Evolutionary conservation across 805 yeast genomes (phyloP).

Genomic region (Metschnikowia noctiluminum): DNA sequence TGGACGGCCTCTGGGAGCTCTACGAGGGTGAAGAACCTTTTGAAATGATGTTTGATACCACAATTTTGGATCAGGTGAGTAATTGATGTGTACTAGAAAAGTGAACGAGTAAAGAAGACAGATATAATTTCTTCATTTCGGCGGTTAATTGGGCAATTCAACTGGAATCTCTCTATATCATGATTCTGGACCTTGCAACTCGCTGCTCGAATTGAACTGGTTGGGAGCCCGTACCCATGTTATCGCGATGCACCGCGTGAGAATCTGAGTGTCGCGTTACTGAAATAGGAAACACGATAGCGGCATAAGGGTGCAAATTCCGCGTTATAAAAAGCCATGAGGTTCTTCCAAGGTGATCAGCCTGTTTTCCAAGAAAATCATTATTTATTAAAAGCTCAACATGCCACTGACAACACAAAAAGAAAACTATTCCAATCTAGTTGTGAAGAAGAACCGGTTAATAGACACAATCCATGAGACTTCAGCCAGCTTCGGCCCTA

Average conservation of each 20-base stretch:
- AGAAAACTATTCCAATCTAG: slow-evolving; percentile 5
- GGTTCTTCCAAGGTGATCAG: too few species aligned
- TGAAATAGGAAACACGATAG: slow-evolving; percentile 7
- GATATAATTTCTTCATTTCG: background rate
- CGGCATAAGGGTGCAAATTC: background rate
- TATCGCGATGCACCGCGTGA: background rate
- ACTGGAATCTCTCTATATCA: too few species aligned
- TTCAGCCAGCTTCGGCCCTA: slow-evolving; percentile 56
- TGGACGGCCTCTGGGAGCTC: slow-evolving; percentile 15
- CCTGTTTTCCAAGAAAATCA: too few species aligned
- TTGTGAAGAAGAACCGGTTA: slow-evolving; percentile 28
- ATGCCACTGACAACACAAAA: slow-evolving; percentile 10
- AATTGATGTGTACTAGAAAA: background rate
- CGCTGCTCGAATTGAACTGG: background rate
- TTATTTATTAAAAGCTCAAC: background rate
- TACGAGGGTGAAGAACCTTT: slow-evolving; percentile 16
- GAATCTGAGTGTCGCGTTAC: background rate
- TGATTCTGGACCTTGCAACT: too few species aligned
- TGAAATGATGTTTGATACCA: slow-evolving; percentile 13
- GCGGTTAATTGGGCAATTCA: background rate
- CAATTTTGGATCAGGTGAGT: slow-evolving; percentile 15
- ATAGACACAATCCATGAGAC: slow-evolving; percentile 61
- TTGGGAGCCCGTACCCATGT: background rate
- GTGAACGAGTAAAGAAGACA: too few species aligned
- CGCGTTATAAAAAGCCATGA: background rate